A percentile compares a stretch with the other conserved stretches of the same genome.
Conservation (phyloP, 73 alveolate species). For the Tetrahymena thermophila region DNA sequence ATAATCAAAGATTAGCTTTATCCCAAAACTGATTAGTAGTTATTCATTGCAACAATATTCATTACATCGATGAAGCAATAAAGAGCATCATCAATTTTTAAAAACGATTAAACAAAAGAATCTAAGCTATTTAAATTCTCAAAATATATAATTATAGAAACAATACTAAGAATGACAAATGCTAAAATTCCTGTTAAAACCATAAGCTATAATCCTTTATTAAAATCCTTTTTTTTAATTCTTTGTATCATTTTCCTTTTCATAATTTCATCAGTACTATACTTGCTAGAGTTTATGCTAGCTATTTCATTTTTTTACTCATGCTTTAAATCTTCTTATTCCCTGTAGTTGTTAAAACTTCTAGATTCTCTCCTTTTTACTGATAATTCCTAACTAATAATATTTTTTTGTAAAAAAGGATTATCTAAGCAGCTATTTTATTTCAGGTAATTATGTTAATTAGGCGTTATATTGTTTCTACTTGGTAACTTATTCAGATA, state of each 20-base stretch:
- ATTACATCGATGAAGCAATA: neutral
- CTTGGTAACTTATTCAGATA: neutral
- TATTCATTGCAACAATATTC: neutral
- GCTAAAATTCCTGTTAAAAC: neutral
- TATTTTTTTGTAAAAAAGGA: no score
- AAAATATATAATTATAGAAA: neutral
- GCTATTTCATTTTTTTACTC: neutral
- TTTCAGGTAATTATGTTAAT: no score
- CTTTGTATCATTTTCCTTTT: neutral
- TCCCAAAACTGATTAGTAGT: neutral
- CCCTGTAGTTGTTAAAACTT: neutral
- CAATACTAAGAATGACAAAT: neutral
- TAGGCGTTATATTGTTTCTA: no score
- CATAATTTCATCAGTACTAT: neutral
- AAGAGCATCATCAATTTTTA: neutral
- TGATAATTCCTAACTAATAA: no score
- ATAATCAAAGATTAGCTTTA: neutral
- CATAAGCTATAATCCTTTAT: neutral
- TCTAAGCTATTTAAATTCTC: neutral
- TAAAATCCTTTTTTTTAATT: neutral
- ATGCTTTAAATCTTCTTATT: neutral
- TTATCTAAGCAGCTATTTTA: no score
- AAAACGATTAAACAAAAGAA: neutral
- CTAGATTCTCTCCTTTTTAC: no score
- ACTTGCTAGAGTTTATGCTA: neutral